Percentiles rank a stretch among this genome's conserved stretches.
Evolutionary conservation across 2,329 filamentous ascomycete species (phyloP).

Genomic region (Rosellinia necatrix): DNA sequence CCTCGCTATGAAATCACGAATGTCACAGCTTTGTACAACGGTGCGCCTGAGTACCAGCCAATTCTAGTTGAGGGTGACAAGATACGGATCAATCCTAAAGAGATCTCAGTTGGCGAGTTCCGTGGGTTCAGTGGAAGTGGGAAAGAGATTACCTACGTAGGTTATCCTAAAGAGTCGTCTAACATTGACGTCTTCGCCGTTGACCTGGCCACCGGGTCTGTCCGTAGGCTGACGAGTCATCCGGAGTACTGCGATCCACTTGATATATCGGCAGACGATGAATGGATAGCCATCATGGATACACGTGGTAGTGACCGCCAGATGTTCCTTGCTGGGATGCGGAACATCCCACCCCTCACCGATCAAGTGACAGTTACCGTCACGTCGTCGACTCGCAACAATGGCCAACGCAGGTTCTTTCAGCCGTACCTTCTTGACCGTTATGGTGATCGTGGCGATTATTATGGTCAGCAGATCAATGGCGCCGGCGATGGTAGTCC

Average conservation of each 20-base stretch:
- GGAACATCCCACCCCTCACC: constrained; percentile 47
- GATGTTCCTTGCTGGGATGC: constrained; percentile 48
- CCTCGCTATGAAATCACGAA: constrained; percentile 28
- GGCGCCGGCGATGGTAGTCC: constrained; percentile 37
- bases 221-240: constrained; percentile 49
- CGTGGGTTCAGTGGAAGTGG: neutral
- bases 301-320: constrained; percentile 48
- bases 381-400: constrained; percentile 50
- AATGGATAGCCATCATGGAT: constrained; percentile 50
- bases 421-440: constrained; percentile 49
- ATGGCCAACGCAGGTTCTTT: constrained; percentile 52
- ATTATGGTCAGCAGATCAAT: constrained; percentile 52
- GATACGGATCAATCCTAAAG: neutral
- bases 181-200: constrained; percentile 52
- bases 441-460: constrained; percentile 50
- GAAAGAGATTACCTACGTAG: constrained; percentile 41
- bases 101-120: neutral
- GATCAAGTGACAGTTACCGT: constrained; percentile 43
- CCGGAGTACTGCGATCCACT: constrained; percentile 52
- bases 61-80: constrained; percentile 1
- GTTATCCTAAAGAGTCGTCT: constrained; percentile 43
- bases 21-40: neutral
- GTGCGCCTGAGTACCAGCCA: neutral
- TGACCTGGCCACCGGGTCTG: constrained; percentile 45
- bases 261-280: constrained; percentile 47